Evolutionary conservation across 257 asterid species (phyloP).

Genomic region (Fraxinus pennsylvanica): DNA sequence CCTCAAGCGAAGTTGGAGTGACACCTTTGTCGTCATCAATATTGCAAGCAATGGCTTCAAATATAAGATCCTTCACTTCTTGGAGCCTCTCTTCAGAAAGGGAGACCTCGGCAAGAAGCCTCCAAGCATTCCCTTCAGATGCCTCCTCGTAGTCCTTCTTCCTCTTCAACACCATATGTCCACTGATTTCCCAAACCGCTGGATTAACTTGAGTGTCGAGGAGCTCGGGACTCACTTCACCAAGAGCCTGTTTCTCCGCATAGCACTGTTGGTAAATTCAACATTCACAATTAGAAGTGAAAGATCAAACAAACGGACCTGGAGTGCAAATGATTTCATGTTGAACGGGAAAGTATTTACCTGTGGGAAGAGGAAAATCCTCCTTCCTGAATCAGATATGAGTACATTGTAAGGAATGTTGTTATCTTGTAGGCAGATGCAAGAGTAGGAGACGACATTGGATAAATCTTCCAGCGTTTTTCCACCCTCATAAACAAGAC

Average conservation of each 20-base stretch:
- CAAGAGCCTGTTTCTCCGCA: slow-evolving; percentile 97
- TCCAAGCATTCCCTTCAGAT: slow-evolving; percentile 83
- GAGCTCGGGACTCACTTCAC: slow-evolving; percentile 87
- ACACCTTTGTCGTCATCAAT: slow-evolving; percentile 30
- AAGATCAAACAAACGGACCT: neutral
- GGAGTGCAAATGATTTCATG: neutral
- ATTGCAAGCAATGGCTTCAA: slow-evolving; percentile 59
- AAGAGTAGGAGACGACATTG: slow-evolving; percentile 63
- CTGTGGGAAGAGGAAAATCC: slow-evolving; percentile 94
- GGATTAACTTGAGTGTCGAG: slow-evolving; percentile 98
- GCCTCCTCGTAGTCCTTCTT: slow-evolving; percentile 87
- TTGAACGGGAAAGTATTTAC: slow-evolving; percentile 35
- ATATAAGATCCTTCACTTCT: slow-evolving; percentile 84
- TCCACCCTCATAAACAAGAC: slow-evolving; percentile 79
- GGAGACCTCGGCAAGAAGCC: slow-evolving; percentile 93
- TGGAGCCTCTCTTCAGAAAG: slow-evolving; percentile 82
- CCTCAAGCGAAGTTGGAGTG: slow-evolving; percentile 19
- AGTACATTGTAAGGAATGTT: slow-evolving; percentile 86
- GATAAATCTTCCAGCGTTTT: slow-evolving; percentile 64
- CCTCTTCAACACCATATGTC: slow-evolving; percentile 94
- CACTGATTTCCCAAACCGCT: slow-evolving; percentile 98
- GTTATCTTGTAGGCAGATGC: slow-evolving; percentile 84
- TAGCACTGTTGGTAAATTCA: slow-evolving; percentile 67
- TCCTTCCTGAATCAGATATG: slow-evolving; percentile 75
- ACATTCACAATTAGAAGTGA: neutral